Evolutionary conservation across 306 rosid species (phyloP), one percentile per base, ranked within the genome.

Genomic region (Cucumis sativus): DNA sequence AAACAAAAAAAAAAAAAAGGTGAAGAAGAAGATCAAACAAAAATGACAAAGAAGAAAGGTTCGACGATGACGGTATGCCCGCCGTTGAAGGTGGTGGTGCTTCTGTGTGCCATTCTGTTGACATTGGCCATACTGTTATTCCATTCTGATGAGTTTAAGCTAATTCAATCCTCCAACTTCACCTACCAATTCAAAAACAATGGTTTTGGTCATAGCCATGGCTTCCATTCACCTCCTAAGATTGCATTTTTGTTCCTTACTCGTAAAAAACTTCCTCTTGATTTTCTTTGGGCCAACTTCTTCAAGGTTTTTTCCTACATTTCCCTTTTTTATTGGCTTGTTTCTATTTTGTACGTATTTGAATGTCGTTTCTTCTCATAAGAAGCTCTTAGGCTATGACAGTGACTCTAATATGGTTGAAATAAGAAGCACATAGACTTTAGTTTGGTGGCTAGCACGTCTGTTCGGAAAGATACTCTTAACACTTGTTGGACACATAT

Each of bases 241-340:
- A 82, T 94, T 81, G 96, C 98, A 5, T 94, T 92, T 59, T 78
- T 94, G 7, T 94, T 92, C 74, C 95, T 94, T 77, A 89, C 81
- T 68, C 97, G 98, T 64, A 90, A 80, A 6, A 77, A 82, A 62
- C 81, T 94, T 45, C 97, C 98, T 25, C 96, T 94, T 47, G 98
- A 90, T 86, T 94, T 94, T 78, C 89, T 94, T 47, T 94, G 97
- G 98, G 93, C 45, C 16, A 35, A 79, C 30, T 94, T 94, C 88
- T 90, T 94, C 75, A 84, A 94, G 98, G 98, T 75, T 37, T 75
- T 16, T 18, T 18, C 62, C 39, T 74, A 5, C 64, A 33, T 35
- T 93, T 78, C 23, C 25, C 8, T n/a, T 35, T 47, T 3, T 6
- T 10, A 6, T 7, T 47, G 54, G 1, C 1, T 9, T 17, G 70